These are phyloP conservation scores for Cicer yamashitae DNA, from an alignment of 306 rosid genomes.

Conservation along the genomic window DNA sequence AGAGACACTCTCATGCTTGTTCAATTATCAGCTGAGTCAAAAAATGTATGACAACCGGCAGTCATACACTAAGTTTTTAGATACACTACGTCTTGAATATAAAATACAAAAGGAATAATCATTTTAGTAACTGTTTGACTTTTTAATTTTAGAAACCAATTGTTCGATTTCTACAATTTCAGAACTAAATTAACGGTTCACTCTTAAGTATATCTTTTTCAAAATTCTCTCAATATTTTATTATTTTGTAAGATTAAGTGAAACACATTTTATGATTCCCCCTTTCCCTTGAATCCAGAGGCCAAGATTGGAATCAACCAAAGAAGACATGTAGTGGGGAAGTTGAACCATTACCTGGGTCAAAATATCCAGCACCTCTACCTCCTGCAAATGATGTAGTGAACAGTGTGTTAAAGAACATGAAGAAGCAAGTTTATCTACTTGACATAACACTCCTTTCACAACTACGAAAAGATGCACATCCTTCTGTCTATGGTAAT, in stretches of 20 bases:
- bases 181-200: too few relatives aligned
- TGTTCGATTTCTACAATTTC: too few relatives aligned
- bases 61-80: too few relatives aligned
- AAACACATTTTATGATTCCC: background rate
- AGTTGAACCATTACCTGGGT: slow-evolving; percentile 67
- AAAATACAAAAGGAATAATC: too few relatives aligned
- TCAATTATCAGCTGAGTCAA: too few relatives aligned
- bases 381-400: slow-evolving; percentile 76
- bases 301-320: slow-evolving; percentile 87
- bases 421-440: slow-evolving; percentile 64
- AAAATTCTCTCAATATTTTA: background rate
- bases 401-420: slow-evolving; percentile 65
- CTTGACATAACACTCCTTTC: slow-evolving; percentile 92
- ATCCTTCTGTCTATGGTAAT: slow-evolving; percentile 67
- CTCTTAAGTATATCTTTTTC: background rate
- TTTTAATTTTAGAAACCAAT: too few relatives aligned
- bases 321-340: slow-evolving; percentile 76
- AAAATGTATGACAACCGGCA: too few relatives aligned
- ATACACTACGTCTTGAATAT: too few relatives aligned
- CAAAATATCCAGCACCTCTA: slow-evolving; percentile 72
- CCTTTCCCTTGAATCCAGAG: slow-evolving; percentile 52
- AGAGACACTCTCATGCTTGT: too few relatives aligned
- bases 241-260: background rate
- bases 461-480: slow-evolving; percentile 86
- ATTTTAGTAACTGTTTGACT: too few relatives aligned